Evolutionary conservation across 495 filamentous ascomycete genomes (phyloP).

Genomic region (Aspergillus bertholletiae): DNA sequence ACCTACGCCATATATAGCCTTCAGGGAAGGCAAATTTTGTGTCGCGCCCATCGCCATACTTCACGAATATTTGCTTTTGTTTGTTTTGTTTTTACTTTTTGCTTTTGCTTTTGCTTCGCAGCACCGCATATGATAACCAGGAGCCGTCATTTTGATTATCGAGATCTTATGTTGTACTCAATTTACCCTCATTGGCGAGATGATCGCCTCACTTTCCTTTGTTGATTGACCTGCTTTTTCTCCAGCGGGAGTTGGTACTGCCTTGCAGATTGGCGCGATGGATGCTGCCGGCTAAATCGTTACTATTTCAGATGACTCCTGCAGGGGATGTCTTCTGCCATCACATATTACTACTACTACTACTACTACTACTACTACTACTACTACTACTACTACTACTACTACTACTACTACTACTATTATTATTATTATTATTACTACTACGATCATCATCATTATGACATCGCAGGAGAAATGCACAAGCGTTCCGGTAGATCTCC

Average conservation of each 20-base stretch:
- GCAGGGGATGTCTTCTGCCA: conserved; percentile 2
- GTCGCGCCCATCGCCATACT: background rate
- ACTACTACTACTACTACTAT: too few species aligned
- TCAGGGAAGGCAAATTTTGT: background rate
- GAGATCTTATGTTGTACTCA: conserved; percentile 1
- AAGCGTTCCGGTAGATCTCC: background rate
- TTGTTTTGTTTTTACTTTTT: background rate
- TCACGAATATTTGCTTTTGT: conserved; percentile 18
- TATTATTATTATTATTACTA: conserved; percentile 3
- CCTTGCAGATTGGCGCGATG: conserved; percentile 21
- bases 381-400: too few species aligned
- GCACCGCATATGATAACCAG: conserved; percentile 23
- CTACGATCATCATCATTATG: too few species aligned
- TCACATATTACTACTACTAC: too few species aligned
- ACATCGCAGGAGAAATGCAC: background rate
- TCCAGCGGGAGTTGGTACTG: conserved; percentile 41
- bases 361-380: too few species aligned
- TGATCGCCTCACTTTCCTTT: conserved; percentile 19
- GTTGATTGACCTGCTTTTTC: conserved; percentile 24
- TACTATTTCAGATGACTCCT: conserved; percentile 9
- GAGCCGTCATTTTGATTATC: conserved; percentile 11
- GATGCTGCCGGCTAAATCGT: conserved; percentile 11
- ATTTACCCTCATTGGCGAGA: conserved; percentile 15
- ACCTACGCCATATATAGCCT: background rate
- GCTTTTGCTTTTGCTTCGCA: background rate